A percentile compares a stretch with the other conserved stretches of the same genome.
phyloP scores from a whole-genome alignment of 2,329 filamentous ascomycete genomes.

The Penicillium olsonii region DNA sequence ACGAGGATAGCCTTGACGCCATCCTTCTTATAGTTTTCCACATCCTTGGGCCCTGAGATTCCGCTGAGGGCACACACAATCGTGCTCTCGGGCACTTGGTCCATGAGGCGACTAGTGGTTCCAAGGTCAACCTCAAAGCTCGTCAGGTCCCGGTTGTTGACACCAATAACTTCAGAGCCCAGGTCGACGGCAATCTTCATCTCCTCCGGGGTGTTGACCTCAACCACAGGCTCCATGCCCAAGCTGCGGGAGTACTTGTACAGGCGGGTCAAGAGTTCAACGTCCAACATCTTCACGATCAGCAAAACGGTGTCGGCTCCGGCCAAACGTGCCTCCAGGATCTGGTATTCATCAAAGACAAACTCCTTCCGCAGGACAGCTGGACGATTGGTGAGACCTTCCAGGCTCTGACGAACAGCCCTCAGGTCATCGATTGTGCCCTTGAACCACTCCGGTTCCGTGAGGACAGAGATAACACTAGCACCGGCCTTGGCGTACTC shows the following conservation, averaged over 20 bases:
- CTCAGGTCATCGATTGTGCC: constrained; percentile 92
- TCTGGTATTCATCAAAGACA: constrained; percentile 97
- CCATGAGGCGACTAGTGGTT: constrained; percentile 85
- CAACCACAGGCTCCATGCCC: constrained; percentile 96
- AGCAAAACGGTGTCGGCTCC: constrained; percentile 93
- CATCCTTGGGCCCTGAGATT: constrained; percentile 85
- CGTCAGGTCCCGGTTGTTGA: constrained; percentile 95
- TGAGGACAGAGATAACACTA: constrained; percentile 97
- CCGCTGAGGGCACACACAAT: constrained; percentile 93
- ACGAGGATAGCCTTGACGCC: constrained; percentile 92
- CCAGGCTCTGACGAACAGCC: constrained; percentile 82
- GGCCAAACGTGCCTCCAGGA: constrained; percentile 86
- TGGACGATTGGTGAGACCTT: constrained; percentile 87
- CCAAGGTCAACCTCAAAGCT: constrained; percentile 96
- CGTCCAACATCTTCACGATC: constrained; percentile 96
- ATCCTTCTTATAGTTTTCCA: constrained; percentile 81
- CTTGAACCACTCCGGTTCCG: constrained; percentile 99
- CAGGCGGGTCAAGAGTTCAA: constrained; percentile 69
- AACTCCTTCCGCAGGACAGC: constrained; percentile 95
- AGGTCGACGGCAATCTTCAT: constrained; percentile 86
- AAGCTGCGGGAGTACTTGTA: constrained; percentile 88
- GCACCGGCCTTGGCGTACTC: constrained; percentile 92
- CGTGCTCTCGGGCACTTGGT: constrained; percentile 79
- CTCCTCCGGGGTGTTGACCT: constrained; percentile 92
- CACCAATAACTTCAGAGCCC: constrained; percentile 87